A percentile compares a stretch with the other conserved stretches of the same genome.
These are phyloP conservation scores for Citrus maxima DNA, from an alignment of 345 rosid genomes.

Conservation along the genomic window DNA sequence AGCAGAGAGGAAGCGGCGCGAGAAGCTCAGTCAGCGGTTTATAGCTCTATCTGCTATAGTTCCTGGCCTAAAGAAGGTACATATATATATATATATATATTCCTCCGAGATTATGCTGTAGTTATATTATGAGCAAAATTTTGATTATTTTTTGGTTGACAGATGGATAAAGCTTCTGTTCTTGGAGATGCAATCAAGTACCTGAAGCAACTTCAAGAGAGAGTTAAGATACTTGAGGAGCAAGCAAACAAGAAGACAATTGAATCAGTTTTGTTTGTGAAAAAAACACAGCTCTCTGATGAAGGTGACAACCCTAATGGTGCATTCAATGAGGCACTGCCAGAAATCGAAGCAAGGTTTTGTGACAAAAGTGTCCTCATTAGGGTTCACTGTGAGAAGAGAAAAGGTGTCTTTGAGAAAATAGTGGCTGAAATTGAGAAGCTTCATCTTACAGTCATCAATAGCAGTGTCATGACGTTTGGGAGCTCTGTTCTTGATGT, in stretches of 20 bases:
- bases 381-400: conserved; percentile 76
- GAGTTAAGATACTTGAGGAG: conserved; percentile 68
- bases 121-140: background rate
- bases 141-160: background rate
- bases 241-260: conserved; percentile 50
- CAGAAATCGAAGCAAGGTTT: conserved; percentile 79
- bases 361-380: conserved; percentile 63
- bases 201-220: conserved; percentile 79
- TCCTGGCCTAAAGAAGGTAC: conserved; percentile 72
- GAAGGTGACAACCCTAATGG: conserved; percentile 39
- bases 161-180: conserved; percentile 97
- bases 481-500: conserved; percentile 65
- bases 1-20: conserved; percentile 67
- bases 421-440: conserved; percentile 65
- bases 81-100: background rate
- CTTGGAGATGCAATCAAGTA: conserved; percentile 83
- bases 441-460: conserved; percentile 44
- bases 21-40: conserved; percentile 64
- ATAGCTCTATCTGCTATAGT: conserved; percentile 62
- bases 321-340: conserved; percentile 39
- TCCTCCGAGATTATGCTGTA: too few relatives aligned
- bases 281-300: conserved; percentile 52
- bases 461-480: conserved; percentile 64
- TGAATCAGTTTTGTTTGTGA: conserved; percentile 73
- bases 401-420: conserved; percentile 57